Conservation (phyloP, 1,284 basidiomycete species). For the Apiotrichum laibachii region DNA sequence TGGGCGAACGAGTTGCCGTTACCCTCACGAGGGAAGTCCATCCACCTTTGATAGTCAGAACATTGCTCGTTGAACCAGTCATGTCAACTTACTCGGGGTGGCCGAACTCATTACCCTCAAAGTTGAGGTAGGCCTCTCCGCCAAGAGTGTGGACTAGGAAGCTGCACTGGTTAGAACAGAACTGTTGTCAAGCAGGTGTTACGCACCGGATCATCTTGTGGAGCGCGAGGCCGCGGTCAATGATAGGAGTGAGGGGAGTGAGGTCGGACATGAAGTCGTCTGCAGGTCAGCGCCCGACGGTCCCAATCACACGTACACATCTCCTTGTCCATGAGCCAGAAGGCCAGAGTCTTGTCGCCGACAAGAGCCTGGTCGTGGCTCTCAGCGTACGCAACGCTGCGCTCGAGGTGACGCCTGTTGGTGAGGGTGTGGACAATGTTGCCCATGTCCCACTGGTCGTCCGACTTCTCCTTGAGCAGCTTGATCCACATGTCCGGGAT, state of each 20-base stretch:
- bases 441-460: conserved; percentile 85
- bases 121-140: conserved; percentile 96
- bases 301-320: conserved; percentile 68
- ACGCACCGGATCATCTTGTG: conserved; percentile 96
- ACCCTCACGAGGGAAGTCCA: conserved; percentile 94
- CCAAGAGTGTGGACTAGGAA: conserved; percentile 87
- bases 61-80: too few species aligned
- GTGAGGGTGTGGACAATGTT: conserved; percentile 86
- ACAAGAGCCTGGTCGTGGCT: conserved; percentile 97
- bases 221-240: conserved; percentile 83
- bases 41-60: conserved; percentile 63
- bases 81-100: conserved; percentile 72
- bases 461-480: conserved; percentile 84
- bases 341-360: conserved; percentile 95
- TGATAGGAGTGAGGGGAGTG: conserved; percentile 75
- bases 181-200: conserved; percentile 25
- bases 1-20: conserved; percentile 95
- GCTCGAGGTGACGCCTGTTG: conserved; percentile 85
- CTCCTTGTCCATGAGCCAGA: conserved; percentile 99
- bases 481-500: conserved; percentile 99
- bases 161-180: conserved; percentile 52
- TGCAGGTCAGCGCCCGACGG: conserved; percentile 35
- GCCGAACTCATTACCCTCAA: conserved; percentile 97
- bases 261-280: conserved; percentile 96
- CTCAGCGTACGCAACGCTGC: conserved; percentile 91